phyloP scores from a whole-genome alignment of 768 basidiomycete genomes.

The Brasilioporus rufonigricans region DNA sequence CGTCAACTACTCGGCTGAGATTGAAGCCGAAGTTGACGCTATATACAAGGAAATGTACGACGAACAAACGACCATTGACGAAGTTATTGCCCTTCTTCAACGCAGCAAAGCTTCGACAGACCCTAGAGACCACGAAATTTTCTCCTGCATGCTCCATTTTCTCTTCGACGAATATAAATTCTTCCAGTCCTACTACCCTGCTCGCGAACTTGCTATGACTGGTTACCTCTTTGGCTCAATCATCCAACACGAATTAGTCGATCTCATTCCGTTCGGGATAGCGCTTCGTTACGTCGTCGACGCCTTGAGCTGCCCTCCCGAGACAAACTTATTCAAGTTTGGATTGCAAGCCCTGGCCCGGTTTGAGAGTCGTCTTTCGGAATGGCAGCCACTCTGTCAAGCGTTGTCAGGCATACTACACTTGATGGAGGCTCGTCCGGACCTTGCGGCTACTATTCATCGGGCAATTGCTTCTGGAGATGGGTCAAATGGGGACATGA shows the following conservation, averaged over 20 bases:
- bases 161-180: constrained; percentile 99
- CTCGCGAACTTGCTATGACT: constrained; percentile 93
- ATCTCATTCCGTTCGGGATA: constrained; percentile 92
- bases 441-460: constrained; percentile 68
- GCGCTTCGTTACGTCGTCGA: constrained; percentile 96
- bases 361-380: constrained; percentile 82
- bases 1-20: constrained; percentile 82
- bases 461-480: constrained; percentile 61
- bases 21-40: constrained; percentile 89
- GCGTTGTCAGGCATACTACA: constrained; percentile 85
- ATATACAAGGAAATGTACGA: constrained; percentile 99
- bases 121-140: constrained; percentile 88
- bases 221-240: constrained; percentile 95
- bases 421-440: constrained; percentile 81
- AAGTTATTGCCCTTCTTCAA: constrained; percentile 86
- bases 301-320: constrained; percentile 85
- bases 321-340: constrained; percentile 93
- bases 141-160: constrained; percentile 99
- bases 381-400: constrained; percentile 93
- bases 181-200: constrained; percentile 94
- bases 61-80: constrained; percentile 90
- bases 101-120: constrained; percentile 81
- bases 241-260: constrained; percentile 90
- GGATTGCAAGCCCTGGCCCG: constrained; percentile 87
- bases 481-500: constrained; percentile 38